Conservation (phyloP, 495 filamentous ascomycete genomes). For the Podospora anserina region DNA sequence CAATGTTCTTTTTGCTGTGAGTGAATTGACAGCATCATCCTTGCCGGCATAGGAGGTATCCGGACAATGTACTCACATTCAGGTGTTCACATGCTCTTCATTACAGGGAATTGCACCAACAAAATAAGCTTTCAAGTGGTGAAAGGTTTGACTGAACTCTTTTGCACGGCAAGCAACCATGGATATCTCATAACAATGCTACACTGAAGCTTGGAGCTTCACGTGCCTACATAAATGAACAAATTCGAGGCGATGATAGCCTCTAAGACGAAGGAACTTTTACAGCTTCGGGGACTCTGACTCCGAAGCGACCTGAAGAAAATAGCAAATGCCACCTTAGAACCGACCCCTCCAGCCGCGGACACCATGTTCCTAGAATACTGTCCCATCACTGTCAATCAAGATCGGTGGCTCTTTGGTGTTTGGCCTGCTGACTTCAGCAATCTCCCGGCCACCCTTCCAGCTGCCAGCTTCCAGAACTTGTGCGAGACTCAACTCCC, state of each 20-base stretch:
- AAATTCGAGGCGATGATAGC: not conserved
- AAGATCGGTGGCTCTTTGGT: constrained; percentile 96
- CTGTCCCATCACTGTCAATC: constrained; percentile 93
- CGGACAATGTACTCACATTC: no score
- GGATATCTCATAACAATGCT: not conserved
- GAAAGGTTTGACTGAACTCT: not conserved
- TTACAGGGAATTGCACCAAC: not conserved
- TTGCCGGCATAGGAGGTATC: not conserved
- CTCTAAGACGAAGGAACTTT: not conserved
- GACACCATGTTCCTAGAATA: constrained; percentile 57
- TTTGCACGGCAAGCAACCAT: not conserved
- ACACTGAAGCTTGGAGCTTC: not conserved
- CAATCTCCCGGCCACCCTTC: constrained; percentile 97
- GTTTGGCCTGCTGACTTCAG: constrained; percentile 91
- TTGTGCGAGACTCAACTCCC: constrained; percentile 66
- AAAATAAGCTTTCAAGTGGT: not conserved
- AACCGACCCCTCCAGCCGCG: not conserved
- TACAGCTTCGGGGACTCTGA: not conserved
- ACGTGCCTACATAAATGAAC: not conserved
- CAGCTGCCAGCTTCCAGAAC: constrained; percentile 87
- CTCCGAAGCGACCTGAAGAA: not conserved
- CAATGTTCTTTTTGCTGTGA: not conserved
- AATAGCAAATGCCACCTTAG: not conserved
- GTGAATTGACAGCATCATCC: not conserved
- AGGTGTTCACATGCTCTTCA: not conserved